phyloP scores from a whole-genome alignment of 345 rosid species.

The Sisymbrium altissimum region DNA sequence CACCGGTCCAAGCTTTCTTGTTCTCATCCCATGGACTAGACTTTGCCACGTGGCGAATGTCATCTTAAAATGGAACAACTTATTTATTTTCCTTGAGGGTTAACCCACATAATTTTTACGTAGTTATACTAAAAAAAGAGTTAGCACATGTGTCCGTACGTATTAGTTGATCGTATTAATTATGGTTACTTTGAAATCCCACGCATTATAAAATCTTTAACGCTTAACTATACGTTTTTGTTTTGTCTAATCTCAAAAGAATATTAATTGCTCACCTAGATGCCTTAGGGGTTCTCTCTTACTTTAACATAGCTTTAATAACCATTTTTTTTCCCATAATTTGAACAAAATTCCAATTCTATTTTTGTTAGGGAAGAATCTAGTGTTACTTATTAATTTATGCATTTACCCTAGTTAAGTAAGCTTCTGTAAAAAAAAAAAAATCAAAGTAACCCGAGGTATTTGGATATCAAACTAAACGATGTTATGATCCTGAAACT shows the following conservation, averaged over 20 bases:
- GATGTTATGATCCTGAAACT: neutral
- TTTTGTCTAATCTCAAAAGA: constrained; percentile 17
- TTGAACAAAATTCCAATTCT: neutral
- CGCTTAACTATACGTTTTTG: neutral
- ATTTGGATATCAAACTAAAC: neutral
- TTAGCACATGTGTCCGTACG: constrained; percentile 33
- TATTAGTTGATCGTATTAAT: constrained; percentile 14
- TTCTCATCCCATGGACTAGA: constrained; percentile 24
- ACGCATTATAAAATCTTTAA: constrained; percentile 2
- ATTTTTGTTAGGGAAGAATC: neutral
- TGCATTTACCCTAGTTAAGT: neutral
- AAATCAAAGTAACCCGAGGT: neutral
- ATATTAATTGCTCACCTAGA: constrained; percentile 22
- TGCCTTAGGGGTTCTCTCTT: constrained; percentile 26
- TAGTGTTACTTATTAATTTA: neutral
- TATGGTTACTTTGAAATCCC: neutral
- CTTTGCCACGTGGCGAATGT: constrained; percentile 19
- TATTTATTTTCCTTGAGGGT: neutral
- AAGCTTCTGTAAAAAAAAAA: neutral
- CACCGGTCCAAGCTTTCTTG: constrained; percentile 21
- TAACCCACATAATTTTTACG: neutral
- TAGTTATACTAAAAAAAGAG: neutral
- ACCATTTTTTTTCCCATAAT: neutral
- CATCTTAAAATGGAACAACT: neutral
- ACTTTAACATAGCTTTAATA: constrained; percentile 4